These are phyloP conservation scores for Berkeleyomyces basicola DNA, from an alignment of 2,329 filamentous ascomycete genomes.

Conservation along the genomic window DNA sequence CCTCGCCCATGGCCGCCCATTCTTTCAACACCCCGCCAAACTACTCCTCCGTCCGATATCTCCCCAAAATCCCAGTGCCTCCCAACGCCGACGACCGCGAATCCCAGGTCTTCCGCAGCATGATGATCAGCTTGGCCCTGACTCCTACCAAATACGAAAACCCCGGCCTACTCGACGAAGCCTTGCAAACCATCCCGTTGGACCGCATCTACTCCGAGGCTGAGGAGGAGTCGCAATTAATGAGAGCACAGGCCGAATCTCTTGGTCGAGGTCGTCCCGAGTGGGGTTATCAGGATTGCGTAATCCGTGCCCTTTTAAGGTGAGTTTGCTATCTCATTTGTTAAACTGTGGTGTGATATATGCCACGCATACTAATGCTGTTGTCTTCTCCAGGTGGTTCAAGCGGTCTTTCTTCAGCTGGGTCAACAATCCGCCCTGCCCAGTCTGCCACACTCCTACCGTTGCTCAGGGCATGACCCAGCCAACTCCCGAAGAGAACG, in stretches of 20 bases:
- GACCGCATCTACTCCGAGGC: slow-evolving; percentile 87
- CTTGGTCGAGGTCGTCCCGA: slow-evolving; percentile 68
- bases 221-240: slow-evolving; percentile 79
- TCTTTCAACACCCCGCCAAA: slow-evolving; percentile 27
- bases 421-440: slow-evolving; percentile 88
- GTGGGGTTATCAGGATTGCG: slow-evolving; percentile 97
- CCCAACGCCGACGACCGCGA: slow-evolving; percentile 48
- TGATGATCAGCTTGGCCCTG: slow-evolving; percentile 68
- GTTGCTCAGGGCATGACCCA: slow-evolving; percentile 68
- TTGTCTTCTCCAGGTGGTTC: slow-evolving; percentile 48
- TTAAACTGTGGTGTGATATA: neutral
- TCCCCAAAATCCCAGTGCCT: slow-evolving; percentile 49
- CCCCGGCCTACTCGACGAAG: slow-evolving; percentile 83
- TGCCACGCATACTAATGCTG: slow-evolving; percentile 15
- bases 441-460: slow-evolving; percentile 66
- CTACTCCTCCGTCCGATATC: slow-evolving; percentile 32
- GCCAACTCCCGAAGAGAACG: slow-evolving; percentile 75
- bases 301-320: slow-evolving; percentile 73
- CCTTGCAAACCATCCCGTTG: slow-evolving; percentile 67
- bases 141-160: slow-evolving; percentile 95
- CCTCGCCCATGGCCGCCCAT: slow-evolving; percentile 22
- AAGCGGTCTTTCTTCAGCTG: slow-evolving; percentile 88
- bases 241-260: slow-evolving; percentile 75
- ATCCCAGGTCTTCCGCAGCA: slow-evolving; percentile 61
- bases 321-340: slow-evolving; percentile 22